A percentile compares a stretch with the other conserved stretches of the same genome.
Evolutionary conservation across 768 basidiomycete genomes (phyloP).

Genomic region (Mrakia blollopis): DNA sequence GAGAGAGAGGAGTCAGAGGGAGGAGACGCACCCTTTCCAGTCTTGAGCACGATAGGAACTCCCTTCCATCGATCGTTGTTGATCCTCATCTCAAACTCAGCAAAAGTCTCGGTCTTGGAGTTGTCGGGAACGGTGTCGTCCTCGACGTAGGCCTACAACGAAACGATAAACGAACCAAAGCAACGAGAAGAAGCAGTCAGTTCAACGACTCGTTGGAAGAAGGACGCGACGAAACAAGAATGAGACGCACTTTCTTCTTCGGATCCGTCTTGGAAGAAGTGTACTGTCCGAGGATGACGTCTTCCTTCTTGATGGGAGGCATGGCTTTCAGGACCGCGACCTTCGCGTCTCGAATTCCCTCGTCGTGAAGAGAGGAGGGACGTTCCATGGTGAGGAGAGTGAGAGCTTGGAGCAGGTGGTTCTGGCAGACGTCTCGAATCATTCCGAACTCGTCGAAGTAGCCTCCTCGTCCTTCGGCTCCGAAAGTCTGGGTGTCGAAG

Average conservation of each 20-base stretch:
- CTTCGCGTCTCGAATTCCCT: constrained; percentile 5
- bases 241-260: constrained; percentile 20
- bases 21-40: constrained; percentile 28
- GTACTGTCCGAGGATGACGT: constrained; percentile 35
- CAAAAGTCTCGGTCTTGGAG: constrained; percentile 35
- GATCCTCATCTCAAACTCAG: constrained; percentile 32
- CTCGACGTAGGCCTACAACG: constrained; percentile 28
- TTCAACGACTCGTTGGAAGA: no score
- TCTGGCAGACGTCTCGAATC: constrained; percentile 34
- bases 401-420: constrained; percentile 26
- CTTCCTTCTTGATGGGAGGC: constrained; percentile 9
- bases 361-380: background rate
- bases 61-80: constrained; percentile 35
- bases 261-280: constrained; percentile 4
- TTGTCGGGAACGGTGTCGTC: constrained; percentile 35
- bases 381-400: constrained; percentile 14
- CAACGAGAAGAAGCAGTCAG: no score
- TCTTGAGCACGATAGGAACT: constrained; percentile 34
- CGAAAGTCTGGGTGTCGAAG: constrained; percentile 17
- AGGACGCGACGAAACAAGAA: no score
- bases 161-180: no score
- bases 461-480: constrained; percentile 36
- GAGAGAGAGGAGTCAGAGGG: background rate
- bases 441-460: constrained; percentile 38
- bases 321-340: constrained; percentile 19